Base-by-base conservation (phyloP, 805 yeast genomes). In the Jamesozyma lodderae region DNA sequence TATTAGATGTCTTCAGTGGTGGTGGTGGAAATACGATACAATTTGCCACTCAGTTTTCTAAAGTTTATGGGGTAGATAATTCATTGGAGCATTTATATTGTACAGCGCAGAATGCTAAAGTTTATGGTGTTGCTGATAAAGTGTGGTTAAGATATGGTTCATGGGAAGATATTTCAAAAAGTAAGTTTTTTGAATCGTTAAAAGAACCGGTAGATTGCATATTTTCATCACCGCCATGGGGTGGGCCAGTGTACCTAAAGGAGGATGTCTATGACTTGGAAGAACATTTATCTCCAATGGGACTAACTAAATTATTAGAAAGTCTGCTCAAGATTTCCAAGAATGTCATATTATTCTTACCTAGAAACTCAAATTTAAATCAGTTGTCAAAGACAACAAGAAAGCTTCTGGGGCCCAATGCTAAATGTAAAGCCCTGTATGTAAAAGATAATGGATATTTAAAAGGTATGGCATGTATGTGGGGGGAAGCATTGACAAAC, bases 191-290 rank as follows among this genome's bases (percentile, higher is more conserved):
- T 21, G 37, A 43, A 8, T 44, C 48, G 8, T 40, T 56, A 4
- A 47, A 47, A 13, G n/a, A n/a, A n/a, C n/a, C n/a, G n/a, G 40
- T 51, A 14, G 55, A 57, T 41, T 64, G 78, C 36, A 67, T 75
- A 8, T 83, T 81, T 60, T 70, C 76, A n/a, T 80, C 90, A 1
- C 94, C 94, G 1, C 94, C 94, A 0, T 84, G 94, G 94, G 94
- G 92, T 24, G 94, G 95, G 0, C 81, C 85, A 0, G 53, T 59
- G 2, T 84, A 83, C 55, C 59, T 62, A 35, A 49, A 57, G 18
- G 45, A 58, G n/a, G 54, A 55, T 0, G 44, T 47, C 2, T 79
- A 70, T 55, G 77, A 79, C 45, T 55, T 79, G 17, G 59, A 60
- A 27, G 42, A 55, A 8, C 55, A 62, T 37, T 42, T 72, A 45